Base-by-base conservation (phyloP, 208 protist genomes). In the Crithidia bombi region DNA sequence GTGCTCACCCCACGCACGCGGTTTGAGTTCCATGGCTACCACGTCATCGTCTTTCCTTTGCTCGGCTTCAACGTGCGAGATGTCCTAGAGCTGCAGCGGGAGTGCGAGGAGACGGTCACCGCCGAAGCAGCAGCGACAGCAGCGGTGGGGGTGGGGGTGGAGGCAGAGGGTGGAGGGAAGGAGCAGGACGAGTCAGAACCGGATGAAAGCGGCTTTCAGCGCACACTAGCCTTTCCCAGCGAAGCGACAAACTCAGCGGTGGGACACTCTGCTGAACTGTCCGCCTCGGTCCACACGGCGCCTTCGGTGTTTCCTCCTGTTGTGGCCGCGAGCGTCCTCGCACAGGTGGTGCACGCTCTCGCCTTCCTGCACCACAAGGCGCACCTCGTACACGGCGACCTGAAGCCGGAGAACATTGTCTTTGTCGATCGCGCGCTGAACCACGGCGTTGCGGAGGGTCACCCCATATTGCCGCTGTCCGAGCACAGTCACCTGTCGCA, bases 401-500 rank as follows among this genome's bases (percentile, higher is more conserved):
- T 99, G 26, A 99, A 99, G 78, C 91, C 82, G 2, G 92, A 97
- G 47, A 97, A 97, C 80, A 76, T 98, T 32, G 75, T 95, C 17
- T 76, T 76, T 52, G 71, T 70, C 33, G 71, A 76, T 26, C 71
- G 71, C 49, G 50, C 38, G 43, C 36, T 65, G 43, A 52, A 25
- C 33, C 58, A 65, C 5, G 43, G 43, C 39, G 14, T 30, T 32
- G 11, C 30, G 1, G 58, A 65, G 14, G 32, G 26, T 35, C 5
- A 6, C 17, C 7, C 54, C 19, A n/a, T 19, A 7, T 5, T 43
- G 30, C n/a, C 46, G 15, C n/a, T n/a, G n/a, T n/a, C n/a, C n/a
- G n/a, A n/a, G n/a, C n/a, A n/a, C n/a, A n/a, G n/a, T n/a, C n/a
- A n/a, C n/a, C n/a, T n/a, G n/a, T n/a, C n/a, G n/a, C n/a, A n/a